These are phyloP conservation scores for Oemleria cerasiformis DNA, from an alignment of 306 rosid genomes.

Conservation along the genomic window DNA sequence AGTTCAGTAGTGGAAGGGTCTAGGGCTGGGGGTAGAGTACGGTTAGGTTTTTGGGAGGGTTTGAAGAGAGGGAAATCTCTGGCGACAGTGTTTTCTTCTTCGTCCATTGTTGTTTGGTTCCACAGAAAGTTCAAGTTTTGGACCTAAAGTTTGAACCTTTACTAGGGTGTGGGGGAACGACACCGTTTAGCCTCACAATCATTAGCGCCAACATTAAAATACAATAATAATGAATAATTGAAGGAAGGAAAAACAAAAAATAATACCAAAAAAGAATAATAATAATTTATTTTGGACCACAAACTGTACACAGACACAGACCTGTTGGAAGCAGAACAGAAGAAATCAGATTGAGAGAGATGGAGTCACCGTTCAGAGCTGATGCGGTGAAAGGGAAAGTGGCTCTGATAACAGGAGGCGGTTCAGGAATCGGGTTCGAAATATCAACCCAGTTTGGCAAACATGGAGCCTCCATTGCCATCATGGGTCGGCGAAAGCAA, in stretches of 20 bases:
- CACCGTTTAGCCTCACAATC: neutral
- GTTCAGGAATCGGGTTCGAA: conserved; percentile 88
- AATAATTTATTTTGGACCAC: conserved; percentile 4
- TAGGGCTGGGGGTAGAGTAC: conserved; percentile 18
- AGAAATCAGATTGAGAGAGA: conserved; percentile 6
- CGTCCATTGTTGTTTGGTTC: conserved; percentile 30
- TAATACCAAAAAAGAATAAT: no score
- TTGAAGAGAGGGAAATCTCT: conserved; percentile 55
- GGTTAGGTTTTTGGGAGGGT: conserved; percentile 26
- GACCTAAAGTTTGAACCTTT: neutral
- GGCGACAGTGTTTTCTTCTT: conserved; percentile 25
- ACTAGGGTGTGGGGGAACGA: neutral
- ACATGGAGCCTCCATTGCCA: conserved; percentile 87
- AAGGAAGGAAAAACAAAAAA: neutral
- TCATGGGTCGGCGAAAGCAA: conserved; percentile 85
- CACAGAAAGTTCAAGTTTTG: neutral
- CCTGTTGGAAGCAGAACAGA: neutral
- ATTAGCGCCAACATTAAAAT: neutral
- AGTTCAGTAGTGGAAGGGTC: neutral
- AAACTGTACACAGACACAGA: neutral
- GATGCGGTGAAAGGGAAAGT: conserved; percentile 70
- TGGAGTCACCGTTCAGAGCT: conserved; percentile 66
- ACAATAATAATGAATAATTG: neutral
- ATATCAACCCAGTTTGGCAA: conserved; percentile 69
- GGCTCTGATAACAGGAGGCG: conserved; percentile 85